Base-by-base conservation (phyloP, 2,329 filamentous ascomycete species). In the Alternaria ethzedia region DNA sequence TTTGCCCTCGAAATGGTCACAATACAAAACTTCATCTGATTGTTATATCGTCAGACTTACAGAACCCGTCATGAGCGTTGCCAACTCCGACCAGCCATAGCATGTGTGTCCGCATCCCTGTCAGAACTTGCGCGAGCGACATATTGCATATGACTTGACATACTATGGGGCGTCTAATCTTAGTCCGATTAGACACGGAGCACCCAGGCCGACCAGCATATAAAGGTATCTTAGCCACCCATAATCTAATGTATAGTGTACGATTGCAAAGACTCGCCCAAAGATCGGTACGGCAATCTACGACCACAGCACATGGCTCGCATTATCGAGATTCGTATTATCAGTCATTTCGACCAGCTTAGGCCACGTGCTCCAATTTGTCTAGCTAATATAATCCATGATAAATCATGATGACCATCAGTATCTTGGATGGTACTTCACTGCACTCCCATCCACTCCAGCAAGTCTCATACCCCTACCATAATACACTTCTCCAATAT, bases 181-280 rank as follows among this genome's bases (percentile, higher is more conserved):
- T 54, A 54, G 51, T 30, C 55, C 13, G 10, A 36, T 59, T 54
- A 21, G 36, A 30, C 50, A 47, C 63, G 56, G 63, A 63, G 20
- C 25, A 43, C 15, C 25, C 54, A 50, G 63, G 41, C 59, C 54
- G 54, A 55, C 25, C 36, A 57, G 13, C 10, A 32, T n/a, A n/a
- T 25, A 28, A 36, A 23, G 36, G 13, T 6, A 4, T 41, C 23
- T 17, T 7, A 54, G 51, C n/a, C 32, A 54, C 15, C 13, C 28
- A 36, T 43, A 54, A 43, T 26, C 32, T 54, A 54, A 54, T 26
- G n/a, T 21, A 43, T 26, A 54, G 32, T 54, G 36, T 43, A 43
- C 15, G 23, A 21, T 43, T 25, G 5, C 32, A 7, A 20, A 54
- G 30, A 7, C 36, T 26, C 9, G 30, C 15, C 12, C 9, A 11